Evolutionary conservation across 176 grass and related monocot genomes (phyloP), one percentile per base, ranked within the genome.

Genomic region (Echinochloa phyllopogon): DNA sequence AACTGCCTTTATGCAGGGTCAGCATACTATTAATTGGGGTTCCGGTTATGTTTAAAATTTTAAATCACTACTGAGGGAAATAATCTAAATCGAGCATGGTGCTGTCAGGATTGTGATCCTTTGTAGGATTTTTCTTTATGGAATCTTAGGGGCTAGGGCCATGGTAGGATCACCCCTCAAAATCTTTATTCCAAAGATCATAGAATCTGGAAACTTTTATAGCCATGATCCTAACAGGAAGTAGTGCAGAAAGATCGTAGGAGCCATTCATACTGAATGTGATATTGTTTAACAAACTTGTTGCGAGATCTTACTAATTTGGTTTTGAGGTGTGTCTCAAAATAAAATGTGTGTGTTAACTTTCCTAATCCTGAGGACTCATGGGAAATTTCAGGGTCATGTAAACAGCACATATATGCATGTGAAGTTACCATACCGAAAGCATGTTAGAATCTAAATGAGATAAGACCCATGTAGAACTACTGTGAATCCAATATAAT

Each of bases 371-470:
- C 16, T 51, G 8, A 36, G 42, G 23, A n/a, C 8, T 75, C 43
- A 65, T n/a, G 14, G 8, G 7, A 65, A 0, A 29, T 38, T 63
- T 43, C 33, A 80, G 71, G 36, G 23, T n/a, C 29, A 75, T 68
- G 20, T 62, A 33, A 8, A 43, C 4, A 0, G 8, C 49, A 13
- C 16, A 70, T 36, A 80, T 60, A 69, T 43, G n/a, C 7, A 6
- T 42, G 6, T 68, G 42, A 69, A 27, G n/a, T 52, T 83, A 18
- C 3, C 36, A 75, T 62, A 58, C 48, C 15, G 8, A 74, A 85
- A 70, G 71, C 63, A 81, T 58, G 69, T 69, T 6, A 62, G n/a
- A 65, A 79, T 21, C n/a, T 37, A 8, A 17, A 83, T 64, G 18
- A n/a, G 13, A 74, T 25, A 11, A 63, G 16, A 73, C 10, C 12